Evolutionary conservation across 2,329 filamentous ascomycete species (phyloP).

Genomic region (Penicillium sp.): DNA sequence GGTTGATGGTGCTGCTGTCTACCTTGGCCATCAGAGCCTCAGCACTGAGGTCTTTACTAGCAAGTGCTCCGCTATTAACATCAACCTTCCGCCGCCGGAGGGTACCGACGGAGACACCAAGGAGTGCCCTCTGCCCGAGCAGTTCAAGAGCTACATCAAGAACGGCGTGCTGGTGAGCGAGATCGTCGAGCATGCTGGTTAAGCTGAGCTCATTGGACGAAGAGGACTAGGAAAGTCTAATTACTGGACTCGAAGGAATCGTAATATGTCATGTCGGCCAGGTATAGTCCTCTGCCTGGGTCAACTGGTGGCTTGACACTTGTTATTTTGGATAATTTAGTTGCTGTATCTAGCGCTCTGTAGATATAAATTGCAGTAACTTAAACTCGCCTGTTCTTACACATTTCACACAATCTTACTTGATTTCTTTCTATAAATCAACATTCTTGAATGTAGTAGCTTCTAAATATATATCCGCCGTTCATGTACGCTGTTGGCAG

Average conservation of each 20-base stretch:
- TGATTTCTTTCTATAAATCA: not conserved
- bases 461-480: not conserved
- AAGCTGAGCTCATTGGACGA: slow-evolving; percentile 16
- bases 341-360: slow-evolving; percentile 21
- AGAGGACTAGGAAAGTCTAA: not conserved
- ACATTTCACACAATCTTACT: too few species aligned
- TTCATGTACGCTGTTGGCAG: not conserved
- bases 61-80: slow-evolving; percentile 83
- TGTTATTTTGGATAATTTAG: slow-evolving; percentile 6
- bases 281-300: not conserved
- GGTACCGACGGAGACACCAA: slow-evolving; percentile 73
- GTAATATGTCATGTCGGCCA: not conserved
- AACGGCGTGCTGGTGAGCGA: slow-evolving; percentile 79
- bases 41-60: slow-evolving; percentile 81
- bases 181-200: slow-evolving; percentile 93
- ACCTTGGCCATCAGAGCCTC: slow-evolving; percentile 76
- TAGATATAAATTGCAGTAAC: slow-evolving; percentile 21
- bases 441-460: not conserved
- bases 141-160: slow-evolving; percentile 78
- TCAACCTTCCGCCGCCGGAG: slow-evolving; percentile 71
- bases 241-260: not conserved
- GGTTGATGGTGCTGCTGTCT: slow-evolving; percentile 84
- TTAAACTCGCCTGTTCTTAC: not conserved
- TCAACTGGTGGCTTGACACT: not conserved
- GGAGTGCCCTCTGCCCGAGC: slow-evolving; percentile 83